These are phyloP conservation scores for Pythium sukuiense DNA, from an alignment of 352 stramenopile species.

Conservation along the genomic window DNA sequence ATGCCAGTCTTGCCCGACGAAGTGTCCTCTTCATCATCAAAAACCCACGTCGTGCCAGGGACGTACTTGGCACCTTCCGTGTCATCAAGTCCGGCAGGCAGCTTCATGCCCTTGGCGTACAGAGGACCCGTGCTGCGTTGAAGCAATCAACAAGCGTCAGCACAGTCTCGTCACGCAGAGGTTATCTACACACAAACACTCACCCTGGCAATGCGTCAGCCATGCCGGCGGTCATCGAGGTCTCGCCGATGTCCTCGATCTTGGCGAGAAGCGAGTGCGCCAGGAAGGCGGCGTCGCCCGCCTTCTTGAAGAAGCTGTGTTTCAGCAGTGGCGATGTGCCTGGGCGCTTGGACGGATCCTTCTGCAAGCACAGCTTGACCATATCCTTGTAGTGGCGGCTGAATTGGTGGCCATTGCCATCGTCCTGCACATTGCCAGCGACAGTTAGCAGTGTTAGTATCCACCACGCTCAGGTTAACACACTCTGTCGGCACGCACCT, in stretches of 20 bases:
- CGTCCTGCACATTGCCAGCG: constrained; percentile 43
- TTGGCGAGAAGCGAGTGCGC: constrained; percentile 66
- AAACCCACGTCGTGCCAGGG: constrained; percentile 88
- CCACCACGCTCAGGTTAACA: constrained; percentile 1
- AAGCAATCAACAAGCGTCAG: constrained; percentile 1
- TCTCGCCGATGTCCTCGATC: constrained; percentile 88
- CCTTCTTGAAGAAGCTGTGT: constrained; percentile 91
- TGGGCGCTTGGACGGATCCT: constrained; percentile 84
- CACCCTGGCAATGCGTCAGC: constrained; percentile 81
- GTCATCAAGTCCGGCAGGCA: constrained; percentile 55
- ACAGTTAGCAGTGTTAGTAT: background rate
- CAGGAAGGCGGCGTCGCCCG: constrained; percentile 65
- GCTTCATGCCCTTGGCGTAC: constrained; percentile 81
- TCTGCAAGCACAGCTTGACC: constrained; percentile 88
- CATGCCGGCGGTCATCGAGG: constrained; percentile 82
- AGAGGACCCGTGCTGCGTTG: constrained; percentile 63
- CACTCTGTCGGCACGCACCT: constrained; percentile 40
- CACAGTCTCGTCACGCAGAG: background rate
- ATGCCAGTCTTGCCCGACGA: constrained; percentile 47
- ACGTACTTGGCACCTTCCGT: constrained; percentile 81
- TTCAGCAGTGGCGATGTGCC: constrained; percentile 82
- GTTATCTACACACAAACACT: constrained; percentile 12
- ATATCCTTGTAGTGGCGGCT: constrained; percentile 88
- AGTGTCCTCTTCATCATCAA: constrained; percentile 78
- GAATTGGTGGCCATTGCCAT: constrained; percentile 82